Evolutionary conservation across 2,329 filamentous ascomycete genomes (phyloP), one percentile per base, ranked within the genome.

Genomic region (Diaporthe vexans): DNA sequence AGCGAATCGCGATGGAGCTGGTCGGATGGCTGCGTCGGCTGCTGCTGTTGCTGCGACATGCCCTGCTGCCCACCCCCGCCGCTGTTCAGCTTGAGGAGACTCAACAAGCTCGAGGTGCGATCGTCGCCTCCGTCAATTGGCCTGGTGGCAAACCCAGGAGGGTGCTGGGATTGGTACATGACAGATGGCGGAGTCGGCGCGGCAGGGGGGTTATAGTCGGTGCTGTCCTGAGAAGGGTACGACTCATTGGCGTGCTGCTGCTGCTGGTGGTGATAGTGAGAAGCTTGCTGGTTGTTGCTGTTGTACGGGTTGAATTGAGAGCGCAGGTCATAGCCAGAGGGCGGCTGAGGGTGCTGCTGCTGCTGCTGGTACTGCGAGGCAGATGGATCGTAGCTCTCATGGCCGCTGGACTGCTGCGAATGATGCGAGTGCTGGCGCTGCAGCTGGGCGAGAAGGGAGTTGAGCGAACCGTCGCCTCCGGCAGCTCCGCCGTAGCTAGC

Each of bases 51-150:
- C 43, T 80, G 74, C 19, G 63, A 75, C 76, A 59, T 75, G 74
- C n/a, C 72, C 74, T 72, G 75, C 73, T 76, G 73, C 19, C 56
- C 67, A 57, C 74, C 74, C 56, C 76, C 77, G 65, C 83, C 82
- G 59, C 85, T 84, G 76, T 87, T 90, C 78, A 91, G 91, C 85
- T 92, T 92, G 81, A 92, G 86, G 72, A 92, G 84, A 77, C 89
- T 91, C 79, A 92, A 83, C 78, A 92, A 80, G 77, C 88, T 90
- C 73, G 87, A 84, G 56, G 88, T 89, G 78, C 88, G 88, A 70
- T 89, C 87, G 54, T 81, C 80, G 43, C 81, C 79, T 21, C 78
- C 72, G n/a, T 76, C 74, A 43, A 76, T 78, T 37, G 80, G 80
- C 43, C 83, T 82, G 76, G 82, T 82, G 33, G 86, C 83, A 75